Evolutionary conservation across 2,329 filamentous ascomycete species (phyloP).

Genomic region (Fusarium pilosicola): DNA sequence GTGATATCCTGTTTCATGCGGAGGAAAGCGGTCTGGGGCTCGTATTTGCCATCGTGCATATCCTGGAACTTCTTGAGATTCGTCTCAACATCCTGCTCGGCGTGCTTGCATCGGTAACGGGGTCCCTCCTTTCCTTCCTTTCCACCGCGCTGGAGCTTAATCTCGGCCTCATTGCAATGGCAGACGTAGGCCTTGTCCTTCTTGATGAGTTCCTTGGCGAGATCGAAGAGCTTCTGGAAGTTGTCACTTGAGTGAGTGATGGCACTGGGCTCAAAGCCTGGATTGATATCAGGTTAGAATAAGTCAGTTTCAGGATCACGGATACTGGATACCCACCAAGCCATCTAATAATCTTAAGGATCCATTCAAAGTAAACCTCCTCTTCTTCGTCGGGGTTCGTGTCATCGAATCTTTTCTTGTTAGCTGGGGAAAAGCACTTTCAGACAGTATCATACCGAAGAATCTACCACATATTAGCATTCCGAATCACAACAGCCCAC

Average conservation of each 20-base stretch:
- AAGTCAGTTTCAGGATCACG: not conserved
- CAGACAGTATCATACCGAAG: constrained; percentile 39
- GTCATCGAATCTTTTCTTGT: constrained; percentile 79
- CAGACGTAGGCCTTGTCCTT: constrained; percentile 84
- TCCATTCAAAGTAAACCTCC: constrained; percentile 88
- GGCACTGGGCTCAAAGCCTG: constrained; percentile 75
- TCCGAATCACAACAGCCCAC: not conserved
- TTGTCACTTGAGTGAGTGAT: constrained; percentile 92
- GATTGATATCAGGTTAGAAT: constrained; percentile 2
- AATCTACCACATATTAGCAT: constrained; percentile 41
- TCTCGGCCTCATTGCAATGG: constrained; percentile 83
- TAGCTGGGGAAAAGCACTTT: constrained; percentile 7
- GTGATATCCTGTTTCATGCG: constrained; percentile 93
- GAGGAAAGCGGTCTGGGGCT: constrained; percentile 82
- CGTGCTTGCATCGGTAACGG: constrained; percentile 83
- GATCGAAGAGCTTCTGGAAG: constrained; percentile 86
- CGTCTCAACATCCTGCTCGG: constrained; percentile 76
- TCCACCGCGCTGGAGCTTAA: constrained; percentile 88
- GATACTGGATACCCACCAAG: constrained; percentile 48
- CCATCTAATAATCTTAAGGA: constrained; percentile 88
- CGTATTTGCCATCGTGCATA: constrained; percentile 93
- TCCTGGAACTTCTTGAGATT: constrained; percentile 85
- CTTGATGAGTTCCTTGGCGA: constrained; percentile 85
- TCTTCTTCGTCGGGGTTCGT: constrained; percentile 96
- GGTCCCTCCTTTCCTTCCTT: constrained; percentile 70